Percentiles rank a stretch among this genome's conserved stretches.
Evolutionary conservation across 352 stramenopile genomes (phyloP).

Genomic region (Globisporangium uncinulatum): DNA sequence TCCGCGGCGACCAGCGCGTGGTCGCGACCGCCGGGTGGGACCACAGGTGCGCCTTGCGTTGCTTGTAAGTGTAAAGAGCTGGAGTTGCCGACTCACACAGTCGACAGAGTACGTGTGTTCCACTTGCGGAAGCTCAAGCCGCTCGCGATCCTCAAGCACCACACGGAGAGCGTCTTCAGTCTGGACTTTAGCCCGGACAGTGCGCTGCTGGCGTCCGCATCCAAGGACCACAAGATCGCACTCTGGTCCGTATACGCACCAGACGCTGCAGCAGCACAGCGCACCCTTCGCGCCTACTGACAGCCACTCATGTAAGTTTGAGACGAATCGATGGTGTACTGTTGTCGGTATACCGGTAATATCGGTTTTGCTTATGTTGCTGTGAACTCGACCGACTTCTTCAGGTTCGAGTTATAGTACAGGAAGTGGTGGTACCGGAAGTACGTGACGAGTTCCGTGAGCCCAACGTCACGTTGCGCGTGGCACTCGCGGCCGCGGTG

Average conservation of each 20-base stretch:
- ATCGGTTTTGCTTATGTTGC: slow-evolving; percentile 11
- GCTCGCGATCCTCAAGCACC: slow-evolving; percentile 75
- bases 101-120: slow-evolving; percentile 53
- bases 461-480: slow-evolving; percentile 69
- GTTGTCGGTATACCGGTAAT: neutral
- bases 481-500: slow-evolving; percentile 82
- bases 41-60: slow-evolving; percentile 27
- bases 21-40: slow-evolving; percentile 79
- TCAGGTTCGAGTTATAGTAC: slow-evolving; percentile 87
- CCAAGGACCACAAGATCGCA: slow-evolving; percentile 75
- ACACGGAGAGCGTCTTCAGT: slow-evolving; percentile 67
- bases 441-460: slow-evolving; percentile 77
- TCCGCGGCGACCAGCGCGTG: slow-evolving; percentile 67
- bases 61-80: neutral
- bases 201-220: slow-evolving; percentile 54
- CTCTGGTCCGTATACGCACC: slow-evolving; percentile 77
- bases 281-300: slow-evolving; percentile 29
- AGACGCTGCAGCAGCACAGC: slow-evolving; percentile 14
- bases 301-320: neutral
- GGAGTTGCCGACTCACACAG: neutral
- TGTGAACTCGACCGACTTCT: slow-evolving; percentile 83
- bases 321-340: neutral
- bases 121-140: slow-evolving; percentile 67
- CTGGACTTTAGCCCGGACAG: slow-evolving; percentile 66
- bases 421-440: slow-evolving; percentile 86